phyloP scores from a whole-genome alignment of 495 filamentous ascomycete species.

The Penicillium psychrofluorescens region DNA sequence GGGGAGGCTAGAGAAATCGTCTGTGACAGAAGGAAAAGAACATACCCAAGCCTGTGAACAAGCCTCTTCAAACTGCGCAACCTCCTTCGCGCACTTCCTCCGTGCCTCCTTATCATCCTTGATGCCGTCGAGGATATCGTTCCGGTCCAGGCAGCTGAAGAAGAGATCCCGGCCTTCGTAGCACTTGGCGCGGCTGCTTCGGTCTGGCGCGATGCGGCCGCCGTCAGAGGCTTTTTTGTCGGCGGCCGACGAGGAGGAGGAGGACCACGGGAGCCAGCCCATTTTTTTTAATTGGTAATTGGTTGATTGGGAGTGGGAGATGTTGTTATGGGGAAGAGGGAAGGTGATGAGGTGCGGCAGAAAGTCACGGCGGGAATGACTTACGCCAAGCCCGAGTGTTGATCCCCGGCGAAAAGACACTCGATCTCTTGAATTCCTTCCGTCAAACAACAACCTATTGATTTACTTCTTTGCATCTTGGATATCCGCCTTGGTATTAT shows the following conservation, averaged over 20 bases:
- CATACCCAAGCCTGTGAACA: conserved; percentile 79
- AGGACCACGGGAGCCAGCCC: conserved; percentile 38
- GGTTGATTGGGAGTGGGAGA: neutral
- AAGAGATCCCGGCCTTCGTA: conserved; percentile 82
- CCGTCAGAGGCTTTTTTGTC: conserved; percentile 46
- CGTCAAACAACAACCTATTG: too few relatives aligned
- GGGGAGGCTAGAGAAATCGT: too few relatives aligned
- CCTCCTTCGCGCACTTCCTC: conserved; percentile 59
- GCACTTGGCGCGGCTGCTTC: conserved; percentile 69
- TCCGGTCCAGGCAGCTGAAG: conserved; percentile 74
- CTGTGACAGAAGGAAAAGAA: neutral
- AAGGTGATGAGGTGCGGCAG: too few relatives aligned
- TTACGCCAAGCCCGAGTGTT: too few relatives aligned
- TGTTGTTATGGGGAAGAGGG: neutral
- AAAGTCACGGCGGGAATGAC: too few relatives aligned
- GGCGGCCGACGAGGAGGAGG: conserved; percentile 33
- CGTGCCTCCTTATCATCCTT: conserved; percentile 59
- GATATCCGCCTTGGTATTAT: too few relatives aligned
- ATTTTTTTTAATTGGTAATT: conserved; percentile 18
- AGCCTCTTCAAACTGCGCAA: conserved; percentile 60
- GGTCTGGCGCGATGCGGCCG: conserved; percentile 66
- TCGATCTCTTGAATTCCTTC: too few relatives aligned
- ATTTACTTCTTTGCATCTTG: too few relatives aligned
- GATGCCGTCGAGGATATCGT: conserved; percentile 78
- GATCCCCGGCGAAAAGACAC: too few relatives aligned